Conservation (phyloP, 2,329 filamentous ascomycete genomes). For the Zasmidium citrigriseum region DNA sequence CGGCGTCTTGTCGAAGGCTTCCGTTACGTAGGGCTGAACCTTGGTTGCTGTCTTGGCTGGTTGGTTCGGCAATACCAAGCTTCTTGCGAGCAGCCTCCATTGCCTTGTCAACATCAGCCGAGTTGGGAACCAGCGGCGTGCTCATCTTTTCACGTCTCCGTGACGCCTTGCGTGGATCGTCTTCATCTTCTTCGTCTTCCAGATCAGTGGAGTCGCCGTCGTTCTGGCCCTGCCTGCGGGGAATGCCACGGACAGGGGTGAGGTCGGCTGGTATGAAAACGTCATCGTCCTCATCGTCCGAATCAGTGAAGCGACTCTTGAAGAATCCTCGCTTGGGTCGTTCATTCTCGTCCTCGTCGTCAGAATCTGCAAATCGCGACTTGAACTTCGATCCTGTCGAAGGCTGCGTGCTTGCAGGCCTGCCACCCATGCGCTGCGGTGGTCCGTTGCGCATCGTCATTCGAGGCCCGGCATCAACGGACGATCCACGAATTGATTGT, state of each 20-base stretch:
- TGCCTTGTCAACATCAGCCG: conserved; percentile 40
- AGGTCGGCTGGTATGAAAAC: conserved; percentile 39
- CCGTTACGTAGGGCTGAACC: conserved; percentile 38
- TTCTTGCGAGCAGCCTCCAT: conserved; percentile 37
- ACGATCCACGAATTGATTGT: conserved; percentile 28
- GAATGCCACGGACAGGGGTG: conserved; percentile 62
- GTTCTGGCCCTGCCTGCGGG: conserved; percentile 53
- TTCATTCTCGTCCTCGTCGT: conserved; percentile 55
- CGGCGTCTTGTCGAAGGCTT: conserved; percentile 41
- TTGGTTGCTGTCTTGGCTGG: conserved; percentile 26
- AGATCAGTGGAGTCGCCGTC: conserved; percentile 60
- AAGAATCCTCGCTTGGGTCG: conserved; percentile 32
- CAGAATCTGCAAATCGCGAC: conserved; percentile 70
- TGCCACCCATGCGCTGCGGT: conserved; percentile 11
- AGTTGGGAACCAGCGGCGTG: conserved; percentile 33
- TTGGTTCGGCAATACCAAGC: conserved; percentile 28
- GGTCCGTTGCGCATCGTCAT: conserved; percentile 24
- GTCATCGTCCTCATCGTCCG: conserved; percentile 56
- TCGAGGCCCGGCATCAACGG: conserved; percentile 23
- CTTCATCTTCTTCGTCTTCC: conserved; percentile 46
- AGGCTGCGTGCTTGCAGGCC: conserved; percentile 8
- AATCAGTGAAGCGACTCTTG: conserved; percentile 51
- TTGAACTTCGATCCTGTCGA: conserved; percentile 33
- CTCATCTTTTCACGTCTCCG: conserved; percentile 47
- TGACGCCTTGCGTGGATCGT: conserved; percentile 27